Evolutionary conservation across 345 rosid species (phyloP).

Genomic region (Citrus inodora): DNA sequence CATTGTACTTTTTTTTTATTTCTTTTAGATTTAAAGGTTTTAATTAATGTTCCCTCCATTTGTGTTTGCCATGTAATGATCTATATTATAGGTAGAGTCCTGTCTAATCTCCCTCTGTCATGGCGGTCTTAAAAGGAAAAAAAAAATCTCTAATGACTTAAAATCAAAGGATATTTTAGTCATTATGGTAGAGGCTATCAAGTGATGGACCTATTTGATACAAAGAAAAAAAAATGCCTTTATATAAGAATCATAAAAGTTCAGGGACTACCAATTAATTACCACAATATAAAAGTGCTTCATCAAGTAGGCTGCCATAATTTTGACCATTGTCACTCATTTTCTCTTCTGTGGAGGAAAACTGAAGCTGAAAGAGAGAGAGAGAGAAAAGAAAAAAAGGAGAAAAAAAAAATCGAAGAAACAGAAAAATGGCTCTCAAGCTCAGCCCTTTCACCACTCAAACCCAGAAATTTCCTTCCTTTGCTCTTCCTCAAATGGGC

Average conservation of each 20-base stretch:
- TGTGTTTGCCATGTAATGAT: too few species aligned
- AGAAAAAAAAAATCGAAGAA: not conserved
- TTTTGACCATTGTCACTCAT: not conserved
- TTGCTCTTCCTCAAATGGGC: constrained; percentile 58
- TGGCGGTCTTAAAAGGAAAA: too few species aligned
- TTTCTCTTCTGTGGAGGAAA: constrained; percentile 25
- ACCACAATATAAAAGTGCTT: not conserved
- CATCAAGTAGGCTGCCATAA: not conserved
- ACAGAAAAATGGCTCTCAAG: constrained; percentile 57
- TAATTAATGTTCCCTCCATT: too few species aligned
- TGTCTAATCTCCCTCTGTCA: too few species aligned
- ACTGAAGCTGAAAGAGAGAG: constrained; percentile 16
- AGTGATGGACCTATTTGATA: not conserved
- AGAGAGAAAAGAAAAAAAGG: not conserved
- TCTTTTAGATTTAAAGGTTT: fast-evolving
- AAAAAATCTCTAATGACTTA: too few species aligned
- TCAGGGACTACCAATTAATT: not conserved
- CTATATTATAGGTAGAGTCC: too few species aligned
- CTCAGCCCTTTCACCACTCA: constrained; percentile 53
- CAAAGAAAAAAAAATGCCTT: too few species aligned
- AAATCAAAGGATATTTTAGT: not conserved
- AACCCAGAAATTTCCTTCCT: constrained; percentile 50
- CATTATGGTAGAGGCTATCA: not conserved
- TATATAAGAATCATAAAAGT: not conserved
- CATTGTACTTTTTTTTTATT: too few species aligned